Base-by-base conservation (phyloP, 192 early-diverging fungal genomes). In the Geosiphon pyriformis region DNA sequence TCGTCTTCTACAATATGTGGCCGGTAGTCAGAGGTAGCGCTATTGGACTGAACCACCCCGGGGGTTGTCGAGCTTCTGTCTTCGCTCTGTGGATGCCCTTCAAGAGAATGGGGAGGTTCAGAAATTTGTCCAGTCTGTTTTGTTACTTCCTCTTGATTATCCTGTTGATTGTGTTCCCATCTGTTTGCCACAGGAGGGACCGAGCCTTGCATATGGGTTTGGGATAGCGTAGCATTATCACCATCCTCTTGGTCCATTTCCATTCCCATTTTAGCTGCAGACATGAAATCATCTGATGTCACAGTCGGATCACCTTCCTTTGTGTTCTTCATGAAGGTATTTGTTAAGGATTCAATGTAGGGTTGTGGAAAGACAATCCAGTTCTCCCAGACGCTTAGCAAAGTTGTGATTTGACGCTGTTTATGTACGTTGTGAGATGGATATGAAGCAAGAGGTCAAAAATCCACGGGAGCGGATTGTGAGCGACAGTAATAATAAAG, bases 301-400 rank as follows among this genome's bases (percentile, higher is more conserved):
- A 26, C 20, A 12, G 52, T 4, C 7, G 26, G 8, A 12, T 63
- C 46, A 35, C 30, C 52, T 57, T 56, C 53, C 48, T 70, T 78
- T 70, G 68, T 78, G 72, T 64, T 75, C 62, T 48, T 78, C 69
- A 76, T 71, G 63, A 90, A 88, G 4, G 73, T 64, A 12, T 48
- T 73, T 20, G 76, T 66, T 57, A 90, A 70, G 37, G 78, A 72
- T 37, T 85, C 86, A 33, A 84, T 82, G 58, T 84, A 87, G 22
- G 79, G 74, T 55, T 82, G 75, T 7, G 91, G 86, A 72, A 92
- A 97, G 18, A 97, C 81, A 74, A 90, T 89, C 91, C 94, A 93
- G 42, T 77, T 84, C 68, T 97, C 92, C 94, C 93, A 97, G 15
- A 91, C 88, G 3, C 74, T 77, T 37, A 97, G 70, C 4, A 91